Evolutionary conservation across 129 eudicot species (phyloP).

Genomic region (Artemisia argyi): DNA sequence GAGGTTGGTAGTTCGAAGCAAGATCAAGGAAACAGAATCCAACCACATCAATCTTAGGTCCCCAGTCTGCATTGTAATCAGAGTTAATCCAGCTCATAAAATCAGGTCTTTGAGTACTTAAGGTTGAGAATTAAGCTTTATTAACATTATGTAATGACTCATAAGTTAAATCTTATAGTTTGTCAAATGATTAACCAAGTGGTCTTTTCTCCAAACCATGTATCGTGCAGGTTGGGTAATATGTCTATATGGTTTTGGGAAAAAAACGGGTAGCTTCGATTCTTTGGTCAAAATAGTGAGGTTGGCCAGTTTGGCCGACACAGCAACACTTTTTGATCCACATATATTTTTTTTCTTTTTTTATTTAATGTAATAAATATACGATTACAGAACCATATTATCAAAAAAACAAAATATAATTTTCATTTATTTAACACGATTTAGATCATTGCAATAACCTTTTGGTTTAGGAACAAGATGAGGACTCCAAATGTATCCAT

Average conservation of each 20-base stretch:
- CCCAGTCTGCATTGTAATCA: slow-evolving; percentile 80
- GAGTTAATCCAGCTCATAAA: slow-evolving; percentile 10
- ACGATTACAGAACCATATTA: neutral
- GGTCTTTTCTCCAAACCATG: slow-evolving; percentile 6
- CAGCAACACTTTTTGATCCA: too few relatives aligned
- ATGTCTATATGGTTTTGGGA: neutral
- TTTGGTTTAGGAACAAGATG: slow-evolving; percentile 99
- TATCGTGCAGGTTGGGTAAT: too few relatives aligned
- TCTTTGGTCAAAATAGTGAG: neutral
- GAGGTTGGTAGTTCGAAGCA: slow-evolving; percentile 90
- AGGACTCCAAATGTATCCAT: slow-evolving; percentile 99
- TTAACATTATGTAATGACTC: slow-evolving; percentile 11
- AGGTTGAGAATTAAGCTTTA: neutral
- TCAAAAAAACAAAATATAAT: neutral
- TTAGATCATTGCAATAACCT: slow-evolving; percentile 43
- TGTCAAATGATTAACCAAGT: slow-evolving; percentile 11
- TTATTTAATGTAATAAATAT: too few relatives aligned
- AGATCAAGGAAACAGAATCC: slow-evolving; percentile 99
- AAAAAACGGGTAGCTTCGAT: neutral
- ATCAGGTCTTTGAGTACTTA: slow-evolving; percentile 11
- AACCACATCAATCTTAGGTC: slow-evolving; percentile 92
- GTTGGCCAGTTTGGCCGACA: neutral
- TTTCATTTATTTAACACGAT: neutral
- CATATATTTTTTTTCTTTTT: too few relatives aligned
- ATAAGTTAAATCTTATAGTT: slow-evolving; percentile 4